Conservation (phyloP, 495 filamentous ascomycete species). For the Podospora pseudoanserina region DNA sequence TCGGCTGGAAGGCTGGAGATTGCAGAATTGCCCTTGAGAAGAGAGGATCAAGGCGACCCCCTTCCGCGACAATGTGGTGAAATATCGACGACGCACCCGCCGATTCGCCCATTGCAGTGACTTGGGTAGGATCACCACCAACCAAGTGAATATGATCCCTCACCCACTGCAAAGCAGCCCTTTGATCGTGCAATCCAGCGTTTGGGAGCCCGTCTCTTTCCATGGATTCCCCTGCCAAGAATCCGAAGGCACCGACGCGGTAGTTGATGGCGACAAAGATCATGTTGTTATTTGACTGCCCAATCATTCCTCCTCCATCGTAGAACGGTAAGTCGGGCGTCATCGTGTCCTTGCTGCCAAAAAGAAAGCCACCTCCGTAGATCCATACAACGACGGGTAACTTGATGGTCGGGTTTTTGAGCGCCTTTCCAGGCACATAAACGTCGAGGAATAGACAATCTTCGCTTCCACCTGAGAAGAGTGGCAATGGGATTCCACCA, state of each 20-base stretch:
- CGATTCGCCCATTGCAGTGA: constrained; percentile 68
- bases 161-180: constrained; percentile 33
- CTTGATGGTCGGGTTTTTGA: constrained; percentile 3
- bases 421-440: constrained; percentile 4
- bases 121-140: constrained; percentile 58
- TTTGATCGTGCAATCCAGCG: constrained; percentile 32
- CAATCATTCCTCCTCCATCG: constrained; percentile 1
- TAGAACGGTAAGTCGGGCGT: constrained; percentile 6
- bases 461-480: constrained; percentile 35
- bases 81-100: constrained; percentile 63
- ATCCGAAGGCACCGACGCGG: constrained; percentile 29
- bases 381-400: constrained; percentile 13
- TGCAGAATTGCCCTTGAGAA: constrained; percentile 47
- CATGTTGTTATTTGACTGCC: constrained; percentile 23
- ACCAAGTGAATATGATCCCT: constrained; percentile 50
- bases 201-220: constrained; percentile 20
- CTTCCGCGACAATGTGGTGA: constrained; percentile 62
- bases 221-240: constrained; percentile 13
- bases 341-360: constrained; percentile 23
- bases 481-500: constrained; percentile 36
- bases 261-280: constrained; percentile 35
- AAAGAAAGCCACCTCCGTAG: constrained; percentile 39
- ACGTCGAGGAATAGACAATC: constrained; percentile 18
- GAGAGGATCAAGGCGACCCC: constrained; percentile 47
- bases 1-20: constrained; percentile 46